Evolutionary conservation across 148 eudicot species (phyloP), one percentile per base, ranked within the genome.

Genomic region (Agrostemma githago): DNA sequence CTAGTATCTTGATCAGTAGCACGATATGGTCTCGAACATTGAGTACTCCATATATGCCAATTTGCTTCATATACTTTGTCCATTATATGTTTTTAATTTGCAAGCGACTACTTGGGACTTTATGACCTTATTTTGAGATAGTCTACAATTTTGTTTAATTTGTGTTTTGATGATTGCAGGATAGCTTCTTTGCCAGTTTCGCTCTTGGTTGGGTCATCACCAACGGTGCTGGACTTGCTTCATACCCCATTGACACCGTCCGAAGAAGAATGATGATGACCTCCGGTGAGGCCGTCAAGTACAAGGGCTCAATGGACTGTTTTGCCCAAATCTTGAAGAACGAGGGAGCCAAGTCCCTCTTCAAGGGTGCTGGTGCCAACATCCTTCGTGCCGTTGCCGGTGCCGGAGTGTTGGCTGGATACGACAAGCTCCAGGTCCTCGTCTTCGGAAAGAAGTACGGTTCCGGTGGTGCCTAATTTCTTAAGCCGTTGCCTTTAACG

Each of bases 221-320:
- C 70, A 89, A 83, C 34, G 89, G 85, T 68, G 93, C 93, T 43
- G 90, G 93, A 26, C 87, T 89, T 66, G 90, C 93, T 41, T 87
- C 93, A 1, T 87, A 89, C 83, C 90, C 93, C 39, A 81, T 89
- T 41, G 90, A 89, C 68, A 89, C 90, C 0, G 93, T 89, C 14
- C 88, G 93, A 8, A 87, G 93, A 85, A 85, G 93, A 83, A 89
- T 89, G 93, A 89, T 89, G 93, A 87, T 89, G 93, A 89, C 93
- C 19, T 89, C 93, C 10, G 93, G 93, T 72, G 89, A 89, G 59
- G 93, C 93, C 2, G 93, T 89, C 64, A 89, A 89, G 86, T 89
- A 89, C 89, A 89, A 85, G 85, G 82, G 89, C 51, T 88, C 93
- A 4, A 0, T 87, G 2, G 95, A 90, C 72, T 90, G 91, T 19